These are phyloP conservation scores for Fraxinus albicans DNA, from an alignment of 305 asterid species.

Conservation along the genomic window DNA sequence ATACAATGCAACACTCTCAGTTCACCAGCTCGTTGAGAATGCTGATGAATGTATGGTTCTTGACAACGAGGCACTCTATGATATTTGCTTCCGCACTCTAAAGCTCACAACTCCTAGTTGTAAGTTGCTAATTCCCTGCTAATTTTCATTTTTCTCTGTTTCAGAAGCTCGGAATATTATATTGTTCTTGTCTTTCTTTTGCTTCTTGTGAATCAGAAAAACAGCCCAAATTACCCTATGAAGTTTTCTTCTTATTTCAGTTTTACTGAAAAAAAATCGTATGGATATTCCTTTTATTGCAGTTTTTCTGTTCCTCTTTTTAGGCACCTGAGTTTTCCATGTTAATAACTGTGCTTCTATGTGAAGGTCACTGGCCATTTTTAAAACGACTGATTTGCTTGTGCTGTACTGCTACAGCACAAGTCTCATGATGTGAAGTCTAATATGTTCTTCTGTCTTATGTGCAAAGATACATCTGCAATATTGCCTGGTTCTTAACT, in stretches of 20 bases:
- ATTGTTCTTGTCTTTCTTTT: background rate
- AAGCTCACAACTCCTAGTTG: conserved; percentile 40
- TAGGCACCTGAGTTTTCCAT: background rate
- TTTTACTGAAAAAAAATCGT: background rate
- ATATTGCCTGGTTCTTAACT: background rate
- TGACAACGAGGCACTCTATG: conserved; percentile 22
- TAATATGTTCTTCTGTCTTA: background rate
- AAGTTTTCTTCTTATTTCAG: background rate
- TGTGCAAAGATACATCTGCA: background rate
- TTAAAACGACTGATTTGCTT: background rate
- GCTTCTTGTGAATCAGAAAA: background rate
- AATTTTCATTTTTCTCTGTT: background rate
- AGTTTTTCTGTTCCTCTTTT: background rate
- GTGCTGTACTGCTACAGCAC: background rate
- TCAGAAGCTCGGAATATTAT: background rate
- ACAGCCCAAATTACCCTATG: background rate
- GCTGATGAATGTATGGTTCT: conserved; percentile 30
- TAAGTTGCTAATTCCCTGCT: conserved; percentile 24
- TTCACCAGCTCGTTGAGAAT: conserved; percentile 41
- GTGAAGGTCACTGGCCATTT: background rate
- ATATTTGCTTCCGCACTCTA: conserved; percentile 41
- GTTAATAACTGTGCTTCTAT: background rate
- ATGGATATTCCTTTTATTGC: background rate
- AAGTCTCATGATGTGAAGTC: background rate
- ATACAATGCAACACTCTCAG: conserved; percentile 39